Base-by-base conservation (phyloP, 116 monocot genomes). In the Zostera marina region DNA sequence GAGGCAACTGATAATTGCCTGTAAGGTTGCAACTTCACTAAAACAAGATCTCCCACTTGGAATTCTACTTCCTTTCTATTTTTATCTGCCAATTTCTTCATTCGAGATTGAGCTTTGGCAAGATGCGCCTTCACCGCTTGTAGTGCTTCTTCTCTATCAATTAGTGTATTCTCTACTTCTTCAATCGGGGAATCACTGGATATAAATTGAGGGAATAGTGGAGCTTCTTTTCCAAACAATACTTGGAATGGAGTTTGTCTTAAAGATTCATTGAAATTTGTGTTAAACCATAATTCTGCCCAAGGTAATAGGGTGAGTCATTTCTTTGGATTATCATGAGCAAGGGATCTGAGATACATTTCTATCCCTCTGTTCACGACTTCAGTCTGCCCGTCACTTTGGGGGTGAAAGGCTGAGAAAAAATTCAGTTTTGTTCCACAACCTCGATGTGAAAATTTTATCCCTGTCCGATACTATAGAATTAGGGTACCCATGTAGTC, bases 251-350 rank as follows among this genome's bases (percentile, higher is more conserved):
- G 59, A 2, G 59, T 42, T 1, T 3, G 9, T 0, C 44, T 11
- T 0, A 38, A 9, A 3, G 42, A 9, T 0, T 20, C 21, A 12
- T 59, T 42, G 9, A 11, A 44, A 22, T 1, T 20, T 0, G 59
- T 21, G 41, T 59, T 59, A 22, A 44, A 44, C 5, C 43, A 22
- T 20, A 59, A 44, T 13, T 59, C 59, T 3, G 23, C 59, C 44
- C 43, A 59, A 43, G 59, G 44, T 0, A 44, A 3, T 44, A 42
- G 44, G 0, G 7, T 10, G 2, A 9, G 3, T 44, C 22, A 59
- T 11, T 59, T 22, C 0, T 20, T 16, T 6, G 59, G 44, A 0
- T 13, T 6, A 3, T 42, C 44, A 21, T 12, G 22, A 21, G 15
- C 42, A 19, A 43, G 44, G 5, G 43, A 59, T 0, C 22, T 2